phyloP scores from a whole-genome alignment of 2,329 filamentous ascomycete genomes.

The Epichloe hybrida region DNA sequence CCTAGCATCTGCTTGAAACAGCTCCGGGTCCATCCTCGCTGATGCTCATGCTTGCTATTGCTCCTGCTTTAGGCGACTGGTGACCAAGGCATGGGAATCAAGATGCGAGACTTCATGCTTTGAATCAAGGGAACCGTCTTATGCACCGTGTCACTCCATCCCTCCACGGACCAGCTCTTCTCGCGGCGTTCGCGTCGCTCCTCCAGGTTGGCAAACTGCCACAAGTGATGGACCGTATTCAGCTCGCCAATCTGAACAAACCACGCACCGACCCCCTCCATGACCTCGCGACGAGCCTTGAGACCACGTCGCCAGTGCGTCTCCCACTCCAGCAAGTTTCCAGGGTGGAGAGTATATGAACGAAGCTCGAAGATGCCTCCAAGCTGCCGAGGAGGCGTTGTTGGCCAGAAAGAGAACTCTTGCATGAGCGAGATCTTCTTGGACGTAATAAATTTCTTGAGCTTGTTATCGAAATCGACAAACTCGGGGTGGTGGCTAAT shows the following conservation, averaged over 20 bases:
- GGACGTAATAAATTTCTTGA: conserved; percentile 70
- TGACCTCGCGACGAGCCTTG: conserved; percentile 82
- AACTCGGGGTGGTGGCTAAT: conserved; percentile 78
- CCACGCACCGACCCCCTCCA: conserved; percentile 99
- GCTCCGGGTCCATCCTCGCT: too few relatives aligned
- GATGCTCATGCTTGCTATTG: too few relatives aligned
- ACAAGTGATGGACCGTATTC: conserved; percentile 95
- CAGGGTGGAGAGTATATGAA: conserved; percentile 91
- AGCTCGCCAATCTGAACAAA: conserved; percentile 96
- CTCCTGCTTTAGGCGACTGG: conserved; percentile 55
- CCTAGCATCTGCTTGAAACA: background rate
- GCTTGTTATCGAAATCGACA: conserved; percentile 66
- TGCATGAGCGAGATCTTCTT: conserved; percentile 94
- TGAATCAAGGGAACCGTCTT: conserved; percentile 97
- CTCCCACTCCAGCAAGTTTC: conserved; percentile 96
- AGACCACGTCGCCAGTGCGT: conserved; percentile 92
- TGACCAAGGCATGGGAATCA: conserved; percentile 94
- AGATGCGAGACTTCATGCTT: conserved; percentile 84
- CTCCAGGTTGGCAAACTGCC: conserved; percentile 96
- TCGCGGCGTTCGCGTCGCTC: conserved; percentile 83
- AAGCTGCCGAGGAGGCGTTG: conserved; percentile 74
- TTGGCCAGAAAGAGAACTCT: conserved; percentile 99
- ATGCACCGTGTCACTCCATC: conserved; percentile 95
- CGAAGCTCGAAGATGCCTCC: conserved; percentile 92
- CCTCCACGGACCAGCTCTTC: conserved; percentile 88